Evolutionary conservation across 352 stramenopile species (phyloP), one percentile per base, ranked within the genome.

Genomic region (Phytophthora sp.): DNA sequence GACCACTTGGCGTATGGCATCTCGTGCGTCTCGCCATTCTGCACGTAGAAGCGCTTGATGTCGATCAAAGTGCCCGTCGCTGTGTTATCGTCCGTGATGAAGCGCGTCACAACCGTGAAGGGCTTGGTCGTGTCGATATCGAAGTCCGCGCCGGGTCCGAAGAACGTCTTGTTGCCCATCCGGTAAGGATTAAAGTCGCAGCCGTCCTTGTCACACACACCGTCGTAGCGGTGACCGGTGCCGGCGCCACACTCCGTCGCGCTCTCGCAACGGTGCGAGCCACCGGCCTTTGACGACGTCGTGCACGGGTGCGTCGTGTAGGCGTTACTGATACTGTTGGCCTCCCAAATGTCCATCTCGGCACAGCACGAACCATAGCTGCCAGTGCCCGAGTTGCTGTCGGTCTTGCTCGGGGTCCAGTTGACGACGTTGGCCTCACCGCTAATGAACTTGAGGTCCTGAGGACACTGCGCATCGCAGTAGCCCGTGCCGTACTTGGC

Each of bases 391-490:
- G 77, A 60, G 47, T 81, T 90, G 29, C 26, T 27, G 27, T 87
- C 75, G 4, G 31, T 47, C 15, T 53, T 57, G 26, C 52, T 73
- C 7, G 61, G 20, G 1, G 49, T 67, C 82, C 78, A 90, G 47
- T 83, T 66, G 16, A 84, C 39, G n/a, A 87, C 54, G 52, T 91
- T 91, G 1, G 82, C 82, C 46, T 84, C 78, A 44, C 82, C 82
- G 35, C 82, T 71, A 52, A 91, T 84, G 66, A 89, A 90, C 71
- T 89, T 89, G 39, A 89, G 51, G 53, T 88, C 77, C 18, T 74
- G 67, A 1, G 73, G 79, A 38, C 80, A 91, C 62, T 91, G 82
- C 18, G 80, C 80, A 27, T 90, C 82, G 35, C 79, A 91, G 58
- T 74, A 74, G 1, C 66, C 66, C 7, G 66, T 74, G n/a, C 66